Base-by-base conservation (phyloP, 495 filamentous ascomycete genomes). In the Lasiosphaeria hispida region DNA sequence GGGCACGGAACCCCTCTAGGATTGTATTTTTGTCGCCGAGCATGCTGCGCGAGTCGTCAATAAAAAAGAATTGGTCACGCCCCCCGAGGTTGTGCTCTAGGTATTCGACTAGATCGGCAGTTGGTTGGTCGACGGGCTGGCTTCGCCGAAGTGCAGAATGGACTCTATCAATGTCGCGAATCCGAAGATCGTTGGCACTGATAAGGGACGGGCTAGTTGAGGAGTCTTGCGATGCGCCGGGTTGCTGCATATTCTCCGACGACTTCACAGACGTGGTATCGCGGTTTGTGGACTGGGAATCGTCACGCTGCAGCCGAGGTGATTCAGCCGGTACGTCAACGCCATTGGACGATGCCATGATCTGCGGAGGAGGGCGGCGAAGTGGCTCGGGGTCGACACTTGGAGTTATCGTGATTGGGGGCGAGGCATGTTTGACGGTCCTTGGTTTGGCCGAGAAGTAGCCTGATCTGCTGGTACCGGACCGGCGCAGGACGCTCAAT, bases 1-100 rank as follows among this genome's bases (percentile, higher is more conserved):
- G 53, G 6, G 62, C 59, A 10, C 41, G 38, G 52, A 75, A 67
- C 11, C 64, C 48, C 4, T 61, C 44, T 7, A 43, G 35, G 1
- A 78, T 59, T 0, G 66, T 56, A 1, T 53, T 35, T 17, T 63
- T 63, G 47, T 76, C 57, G 4, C 44, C 17, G n/a, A 17, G 18
- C 75, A 79, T 77, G 9, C 58, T 61, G 8, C 11, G 49, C 1
- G 75, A 68, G 53, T 74, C 65, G 53, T 77, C 76, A 43, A 79
- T 71, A 17, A 77, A 58, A 60, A 77, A 77, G 10, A 76, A 58
- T 62, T 77, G 56, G 47, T 63, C 57, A 18, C 52, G 58, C 5
- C 53, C 57, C 10, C 48, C 34, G 30, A 67, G 49, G 49, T 63
- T 62, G 42, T 60, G 48, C 17, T 69, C 60, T 10, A 74, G 59